phyloP scores from a whole-genome alignment of 2,329 filamentous ascomycete species.

The Ceratocystis cubensis region DNA sequence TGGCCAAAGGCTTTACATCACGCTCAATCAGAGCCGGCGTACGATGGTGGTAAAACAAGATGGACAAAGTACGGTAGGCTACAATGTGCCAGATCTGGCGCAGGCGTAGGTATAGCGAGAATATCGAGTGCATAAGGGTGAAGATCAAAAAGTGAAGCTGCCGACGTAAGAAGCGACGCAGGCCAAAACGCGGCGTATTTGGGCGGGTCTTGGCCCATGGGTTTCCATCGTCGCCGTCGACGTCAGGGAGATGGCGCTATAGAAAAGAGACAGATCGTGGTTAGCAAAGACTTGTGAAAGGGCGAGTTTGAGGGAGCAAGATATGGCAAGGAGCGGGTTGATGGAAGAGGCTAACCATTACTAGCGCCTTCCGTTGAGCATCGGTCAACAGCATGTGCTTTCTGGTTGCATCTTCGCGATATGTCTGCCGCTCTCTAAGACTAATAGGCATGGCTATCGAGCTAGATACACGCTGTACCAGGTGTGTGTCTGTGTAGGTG shows the following conservation, averaged over 20 bases:
- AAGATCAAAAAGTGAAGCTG: slow-evolving; percentile 57
- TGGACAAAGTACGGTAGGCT: slow-evolving; percentile 61
- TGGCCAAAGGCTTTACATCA: slow-evolving; percentile 63
- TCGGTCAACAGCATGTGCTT: slow-evolving; percentile 29
- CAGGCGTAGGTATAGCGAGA: slow-evolving; percentile 75
- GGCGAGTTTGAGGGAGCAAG: not conserved
- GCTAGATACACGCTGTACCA: not conserved
- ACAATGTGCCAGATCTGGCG: slow-evolving; percentile 70
- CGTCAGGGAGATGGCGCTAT: slow-evolving; percentile 20
- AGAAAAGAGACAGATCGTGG: not conserved
- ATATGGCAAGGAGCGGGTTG: not conserved
- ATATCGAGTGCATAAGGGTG: slow-evolving; percentile 62
- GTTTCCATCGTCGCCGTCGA: slow-evolving; percentile 29
- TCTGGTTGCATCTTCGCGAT: slow-evolving; percentile 31
- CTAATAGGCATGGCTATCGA: slow-evolving; percentile 26
- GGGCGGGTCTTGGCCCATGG: slow-evolving; percentile 26
- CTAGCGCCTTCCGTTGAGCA: slow-evolving; percentile 26
- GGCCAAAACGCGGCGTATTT: slow-evolving; percentile 36
- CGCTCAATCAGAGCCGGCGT: slow-evolving; percentile 84
- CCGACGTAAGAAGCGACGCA: slow-evolving; percentile 48
- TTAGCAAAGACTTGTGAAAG: slow-evolving; percentile 16
- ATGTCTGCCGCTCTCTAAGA: slow-evolving; percentile 30
- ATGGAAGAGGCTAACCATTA: slow-evolving; percentile 20
- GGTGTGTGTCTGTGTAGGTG: not conserved
- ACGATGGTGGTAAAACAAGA: slow-evolving; percentile 89